Evolutionary conservation across 805 yeast genomes (phyloP), one percentile per base, ranked within the genome.

Genomic region (Wickerhamiella cacticola): DNA sequence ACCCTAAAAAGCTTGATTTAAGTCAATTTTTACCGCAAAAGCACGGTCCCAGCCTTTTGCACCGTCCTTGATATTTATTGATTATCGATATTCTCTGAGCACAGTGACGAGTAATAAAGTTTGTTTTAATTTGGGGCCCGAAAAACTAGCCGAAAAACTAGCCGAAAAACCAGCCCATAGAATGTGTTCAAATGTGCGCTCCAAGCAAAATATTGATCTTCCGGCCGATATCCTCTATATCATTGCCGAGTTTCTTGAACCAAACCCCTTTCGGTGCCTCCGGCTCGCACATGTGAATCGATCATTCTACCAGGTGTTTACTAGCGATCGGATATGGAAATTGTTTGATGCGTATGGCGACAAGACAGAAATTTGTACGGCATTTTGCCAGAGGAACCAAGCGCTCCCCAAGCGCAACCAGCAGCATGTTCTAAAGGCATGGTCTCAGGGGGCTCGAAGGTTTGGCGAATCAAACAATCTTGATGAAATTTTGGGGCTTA

Each of bases 361-460:
- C 3, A n/a, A 39, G 15, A 2, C 3, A 15, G 42, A 39, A 5
- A 39, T 39, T 13, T 21, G 26, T 22, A n/a, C 26, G 16, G 12
- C 12, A 5, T 39, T 39, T 19, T 16, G 29, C 9, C 21, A 24
- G 24, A 28, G 42, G 6, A 39, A 39, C 42, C 10, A n/a, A 15
- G 29, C 29, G 3, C n/a, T 39, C 4, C 15, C 28, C 10, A 39
- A 22, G 15, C 28, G 29, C 13, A 29, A 39, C 10, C 42, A 23
- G 13, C 29, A 22, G 28, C 42, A 18, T 4, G 19, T 39, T 3
- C 16, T 21, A 8, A 22, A 16, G 15, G 42, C 42, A 13, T 39
- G 42, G 42, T 39, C 16, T 9, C 42, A 39, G 24, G 42, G 29
- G 10, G 42, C 42, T 9, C 42, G 42, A 4, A 21, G 21, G 19